These are phyloP conservation scores for Lactarius sp. DNA, from an alignment of 768 basidiomycete genomes.

Conservation along the genomic window DNA sequence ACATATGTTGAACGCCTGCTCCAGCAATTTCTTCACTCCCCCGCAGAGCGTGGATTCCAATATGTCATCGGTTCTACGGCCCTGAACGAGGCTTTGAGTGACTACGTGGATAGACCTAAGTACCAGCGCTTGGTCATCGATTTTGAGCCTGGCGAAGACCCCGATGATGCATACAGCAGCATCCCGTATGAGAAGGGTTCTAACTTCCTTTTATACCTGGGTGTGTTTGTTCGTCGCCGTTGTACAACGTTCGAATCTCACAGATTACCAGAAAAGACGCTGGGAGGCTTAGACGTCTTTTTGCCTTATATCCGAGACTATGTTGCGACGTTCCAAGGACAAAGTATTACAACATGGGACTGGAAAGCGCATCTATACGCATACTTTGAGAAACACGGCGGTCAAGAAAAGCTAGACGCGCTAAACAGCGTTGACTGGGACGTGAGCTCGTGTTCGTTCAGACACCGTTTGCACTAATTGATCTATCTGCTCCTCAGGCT, in stretches of 20 bases:
- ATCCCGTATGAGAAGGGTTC: constrained; percentile 89
- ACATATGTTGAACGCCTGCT: constrained; percentile 88
- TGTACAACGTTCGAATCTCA: background rate
- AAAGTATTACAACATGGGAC: constrained; percentile 76
- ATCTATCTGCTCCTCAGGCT: constrained; percentile 37
- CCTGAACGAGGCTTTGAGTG: constrained; percentile 63
- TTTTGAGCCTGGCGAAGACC: constrained; percentile 68
- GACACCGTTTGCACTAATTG: background rate
- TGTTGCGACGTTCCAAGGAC: constrained; percentile 72
- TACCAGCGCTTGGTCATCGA: constrained; percentile 79
- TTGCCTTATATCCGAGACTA: constrained; percentile 82
- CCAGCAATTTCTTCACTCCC: constrained; percentile 61
- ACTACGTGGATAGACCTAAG: constrained; percentile 55
- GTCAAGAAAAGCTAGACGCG: constrained; percentile 54
- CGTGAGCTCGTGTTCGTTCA: constrained; percentile 39
- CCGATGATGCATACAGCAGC: constrained; percentile 68
- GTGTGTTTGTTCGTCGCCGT: constrained; percentile 37
- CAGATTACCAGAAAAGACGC: constrained; percentile 46
- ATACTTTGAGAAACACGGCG: constrained; percentile 59
- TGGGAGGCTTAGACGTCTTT: constrained; percentile 82
- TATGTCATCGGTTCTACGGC: constrained; percentile 72
- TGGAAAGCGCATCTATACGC: constrained; percentile 78
- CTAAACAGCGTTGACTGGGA: constrained; percentile 76
- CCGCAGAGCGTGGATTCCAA: constrained; percentile 73
- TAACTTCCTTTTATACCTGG: constrained; percentile 82